Conservation (phyloP, 768 basidiomycete species). For the Termitomyces sp. region DNA sequence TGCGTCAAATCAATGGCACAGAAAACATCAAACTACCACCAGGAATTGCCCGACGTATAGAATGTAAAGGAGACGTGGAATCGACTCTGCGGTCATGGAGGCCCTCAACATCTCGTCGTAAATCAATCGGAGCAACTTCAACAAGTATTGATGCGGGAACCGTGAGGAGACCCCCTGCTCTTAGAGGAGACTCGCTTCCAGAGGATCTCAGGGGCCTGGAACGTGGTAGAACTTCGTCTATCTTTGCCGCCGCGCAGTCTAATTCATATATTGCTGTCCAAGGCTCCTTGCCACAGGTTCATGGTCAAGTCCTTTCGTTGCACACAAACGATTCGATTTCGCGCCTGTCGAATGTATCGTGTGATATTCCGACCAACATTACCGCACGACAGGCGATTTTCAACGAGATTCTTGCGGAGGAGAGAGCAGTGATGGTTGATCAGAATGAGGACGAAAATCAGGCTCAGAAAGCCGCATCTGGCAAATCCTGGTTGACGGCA, state of each 20-base stretch:
- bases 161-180: conserved; percentile 3
- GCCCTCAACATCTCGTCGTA: conserved; percentile 34
- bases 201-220: conserved; percentile 23
- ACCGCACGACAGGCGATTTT: conserved; percentile 59
- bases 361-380: conserved; percentile 34
- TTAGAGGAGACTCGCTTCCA: conserved; percentile 3
- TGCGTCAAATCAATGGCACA: conserved; percentile 39
- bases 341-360: conserved; percentile 26
- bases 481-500: conserved; percentile 56
- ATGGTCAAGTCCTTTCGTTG: conserved; percentile 31
- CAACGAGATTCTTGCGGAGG: conserved; percentile 67
- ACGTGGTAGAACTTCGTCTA: conserved; percentile 29
- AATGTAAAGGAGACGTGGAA: conserved; percentile 43
- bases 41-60: conserved; percentile 46
- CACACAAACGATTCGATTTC: conserved; percentile 28
- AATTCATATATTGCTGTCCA: conserved; percentile 28
- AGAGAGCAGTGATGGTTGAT: conserved; percentile 49
- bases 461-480: conserved; percentile 35
- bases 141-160: conserved; percentile 14
- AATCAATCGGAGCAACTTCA: conserved; percentile 27
- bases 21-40: conserved; percentile 62
- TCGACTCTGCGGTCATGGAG: conserved; percentile 31
- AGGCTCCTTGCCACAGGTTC: conserved; percentile 40
- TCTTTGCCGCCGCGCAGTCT: conserved; percentile 29
- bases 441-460: conserved; percentile 50